Base-by-base conservation (phyloP, 1,139 yeast species). In the Maudiozyma humilis region DNA sequence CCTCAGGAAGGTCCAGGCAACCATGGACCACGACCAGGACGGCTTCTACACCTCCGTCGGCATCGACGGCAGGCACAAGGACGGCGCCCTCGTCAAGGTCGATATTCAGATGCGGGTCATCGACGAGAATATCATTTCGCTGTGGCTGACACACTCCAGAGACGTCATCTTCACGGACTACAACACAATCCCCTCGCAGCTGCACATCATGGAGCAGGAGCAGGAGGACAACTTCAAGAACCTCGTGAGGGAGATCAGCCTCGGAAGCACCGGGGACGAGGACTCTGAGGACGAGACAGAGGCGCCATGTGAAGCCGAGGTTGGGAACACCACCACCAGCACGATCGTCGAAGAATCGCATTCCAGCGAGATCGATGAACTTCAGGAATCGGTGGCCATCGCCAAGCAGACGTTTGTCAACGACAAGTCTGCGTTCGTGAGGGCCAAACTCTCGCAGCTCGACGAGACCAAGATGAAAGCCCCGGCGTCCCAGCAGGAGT, bases 81-180 rank as follows among this genome's bases (percentile, higher is more conserved):
- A 84, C 62, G 95, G 95, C 0, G 69, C 75, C 20, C 46, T 55
- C 1, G 64, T 88, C 8, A 73, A 70, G 46, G 72, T 89, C 36
- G 96, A 89, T 64, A 78, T 85, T 12, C 96, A 89, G 63, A 63
- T 88, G 40, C 71, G 96, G 47, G 86, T 86, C 4, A 71, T 85
- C 16, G 73, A 77, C 18, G 60, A 68, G 17, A 78, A 76, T 29
- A 70, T 79, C 4, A 73, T 75, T 49, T 80, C 86, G 2, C 63
- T 88, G 18, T 89, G 96, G 96, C 72, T 89, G n/a, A 86, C 96
- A 0, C 88, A 84, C 59, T 82, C 94, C 0, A 73, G 87, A 53
- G 63, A 64, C 30, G 60, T 66, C 6, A 60, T 64, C 34, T 51
- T 55, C 25, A 53, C 53, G 40, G 51, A 59, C 19, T 60, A 59